Evolutionary conservation across 805 yeast species (phyloP), one percentile per base, ranked within the genome.

Genomic region (Metschnikowia lunata): DNA sequence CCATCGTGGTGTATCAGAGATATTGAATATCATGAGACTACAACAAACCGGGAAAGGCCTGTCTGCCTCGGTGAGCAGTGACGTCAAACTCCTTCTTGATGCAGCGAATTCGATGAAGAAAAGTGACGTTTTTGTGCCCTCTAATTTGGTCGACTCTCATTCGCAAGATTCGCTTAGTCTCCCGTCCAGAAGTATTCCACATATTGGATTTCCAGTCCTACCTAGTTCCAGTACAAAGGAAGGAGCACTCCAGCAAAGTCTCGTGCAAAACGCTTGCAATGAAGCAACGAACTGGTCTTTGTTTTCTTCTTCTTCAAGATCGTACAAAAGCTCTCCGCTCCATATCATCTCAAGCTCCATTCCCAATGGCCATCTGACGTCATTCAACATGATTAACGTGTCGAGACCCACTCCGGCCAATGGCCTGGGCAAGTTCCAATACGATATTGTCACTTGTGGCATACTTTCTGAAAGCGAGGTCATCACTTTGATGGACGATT

Each of bases 401-500:
- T 46, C 59, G 1, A 38, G 50, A 2, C 26, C 44, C 29, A 8
- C 28, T 26, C 35, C 41, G 39, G 37, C 34, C 49, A 54, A 56
- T 39, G 23, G 23, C 23, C 23, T 18, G 23, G n/a, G n/a, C n/a
- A 18, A 18, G 23, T 18, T 18, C 23, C 23, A 18, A 18, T 66
- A 61, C 51, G 87, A 83, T 55, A 60, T 83, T 3, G 66, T 85
- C 3, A 52, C 75, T 2, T 54, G 75, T 26, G 78, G 78, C 1
- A 62, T 83, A 5, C 54, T 86, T 12, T 55, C 78, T 1, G 54
- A 69, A 34, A 60, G 63, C 3, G 80, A 82, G 50, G 79, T 79
- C 0, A 51, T 72, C 7, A 67, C 68, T 13, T 61, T 85, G 33
- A 62, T 85, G 50, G 72, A 71, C 42, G 76, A 75, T 37, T 86